Base-by-base conservation (phyloP, 768 basidiomycete species). In the Auricularia sp. region DNA sequence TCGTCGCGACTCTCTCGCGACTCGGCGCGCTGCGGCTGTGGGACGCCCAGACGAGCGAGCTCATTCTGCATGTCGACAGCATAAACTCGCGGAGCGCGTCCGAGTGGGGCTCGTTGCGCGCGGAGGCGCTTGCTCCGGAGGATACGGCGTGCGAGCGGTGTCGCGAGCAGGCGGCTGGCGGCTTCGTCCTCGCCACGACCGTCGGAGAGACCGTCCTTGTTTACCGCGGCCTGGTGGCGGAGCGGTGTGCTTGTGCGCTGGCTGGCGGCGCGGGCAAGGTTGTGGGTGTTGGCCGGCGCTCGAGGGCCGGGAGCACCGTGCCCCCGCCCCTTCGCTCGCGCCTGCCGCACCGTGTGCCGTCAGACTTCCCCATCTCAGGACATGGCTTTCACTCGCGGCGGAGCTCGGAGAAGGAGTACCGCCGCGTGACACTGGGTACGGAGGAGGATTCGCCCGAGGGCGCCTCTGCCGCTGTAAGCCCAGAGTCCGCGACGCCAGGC, bases 351-450 rank as follows among this genome's bases (percentile, higher is more conserved):
- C 68, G 37, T 71, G 72, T 21, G 21, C 73, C 75, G 62, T 80
- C 75, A 69, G 77, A 83, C 8, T 94, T 92, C 72, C 92, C 92
- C 11, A 82, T 94, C 29, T 92, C 89, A 5, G 90, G 81, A 2
- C 91, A 91, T 70, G 92, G 89, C 21, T 81, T 88, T 45, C 84
- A 92, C 72, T 85, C 89, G 33, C 82, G 90, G 58, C 80, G 90
- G 62, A 80, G 81, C 24, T 88, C 88, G 2, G 90, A 91, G 71
- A 89, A 88, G 73, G 85, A 86, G 44, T 69, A 77, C 3, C 80
- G 85, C 33, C 82, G 85, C 62, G 77, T 78, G 11, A 76, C 47
- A 6, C 16, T 83, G n/a, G 79, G 82, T 6, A 76, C 80, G 29
- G 74, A 77, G 18, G 73, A 75, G 10, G 82, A 81, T 21, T 81